These are phyloP conservation scores for Xylaria sp. DNA, from an alignment of 2,329 filamentous ascomycete genomes.

Conservation along the genomic window DNA sequence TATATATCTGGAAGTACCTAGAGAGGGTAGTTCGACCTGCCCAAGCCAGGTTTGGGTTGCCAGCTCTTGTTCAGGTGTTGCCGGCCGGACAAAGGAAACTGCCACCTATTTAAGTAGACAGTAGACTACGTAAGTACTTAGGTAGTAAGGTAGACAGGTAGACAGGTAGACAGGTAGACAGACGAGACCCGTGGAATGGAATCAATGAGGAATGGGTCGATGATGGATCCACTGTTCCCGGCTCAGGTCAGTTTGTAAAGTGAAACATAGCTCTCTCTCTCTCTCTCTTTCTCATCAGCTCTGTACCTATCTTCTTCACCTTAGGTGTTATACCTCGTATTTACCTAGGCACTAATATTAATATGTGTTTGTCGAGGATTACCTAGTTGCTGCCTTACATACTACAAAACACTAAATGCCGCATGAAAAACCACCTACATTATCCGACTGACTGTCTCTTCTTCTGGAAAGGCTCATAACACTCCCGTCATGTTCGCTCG, in stretches of 20 bases:
- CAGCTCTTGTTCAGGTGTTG: conserved; percentile 27
- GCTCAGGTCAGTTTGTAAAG: too few relatives aligned
- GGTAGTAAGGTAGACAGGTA: too few relatives aligned
- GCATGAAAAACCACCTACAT: conserved; percentile 20
- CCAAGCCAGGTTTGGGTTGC: conserved; percentile 7
- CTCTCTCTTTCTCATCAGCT: too few relatives aligned
- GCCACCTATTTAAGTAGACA: background rate
- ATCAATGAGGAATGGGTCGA: background rate
- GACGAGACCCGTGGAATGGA: background rate
- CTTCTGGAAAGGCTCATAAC: conserved; percentile 4
- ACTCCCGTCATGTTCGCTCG: conserved; percentile 3
- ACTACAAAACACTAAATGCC: conserved; percentile 33
- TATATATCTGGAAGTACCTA: background rate
- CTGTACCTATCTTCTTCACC: too few relatives aligned
- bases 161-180: too few relatives aligned
- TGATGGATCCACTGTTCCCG: conserved; percentile 5
- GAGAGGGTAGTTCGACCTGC: too few relatives aligned
- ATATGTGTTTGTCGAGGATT: conserved; percentile 9
- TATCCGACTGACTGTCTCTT: conserved; percentile 12
- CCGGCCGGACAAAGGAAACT: conserved; percentile 15
- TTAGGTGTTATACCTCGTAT: background rate
- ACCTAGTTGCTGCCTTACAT: conserved; percentile 23
- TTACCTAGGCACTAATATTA: background rate
- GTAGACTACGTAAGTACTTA: background rate
- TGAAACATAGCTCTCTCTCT: too few relatives aligned